Evolutionary conservation across 805 yeast genomes (phyloP).

Genomic region (Myxozyma geophila): DNA sequence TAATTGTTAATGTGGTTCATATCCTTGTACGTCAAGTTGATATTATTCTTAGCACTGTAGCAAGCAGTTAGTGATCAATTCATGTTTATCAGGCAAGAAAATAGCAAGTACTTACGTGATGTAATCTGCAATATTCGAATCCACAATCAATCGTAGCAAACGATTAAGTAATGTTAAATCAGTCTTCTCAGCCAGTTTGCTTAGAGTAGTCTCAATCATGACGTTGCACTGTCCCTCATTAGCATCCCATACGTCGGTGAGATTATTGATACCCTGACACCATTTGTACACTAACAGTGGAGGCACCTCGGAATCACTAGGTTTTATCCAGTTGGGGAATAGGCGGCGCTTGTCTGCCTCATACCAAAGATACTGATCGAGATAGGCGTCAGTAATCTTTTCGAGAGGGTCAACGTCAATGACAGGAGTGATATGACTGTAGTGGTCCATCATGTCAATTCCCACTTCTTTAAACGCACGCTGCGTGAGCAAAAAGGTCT

Average conservation of each 20-base stretch:
- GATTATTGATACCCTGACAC: slow-evolving; percentile 87
- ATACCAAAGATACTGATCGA: slow-evolving; percentile 95
- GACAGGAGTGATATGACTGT: slow-evolving; percentile 81
- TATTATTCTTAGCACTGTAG: slow-evolving; percentile 77
- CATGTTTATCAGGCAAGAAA: background rate
- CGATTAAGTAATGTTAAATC: slow-evolving; percentile 88
- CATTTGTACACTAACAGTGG: slow-evolving; percentile 90
- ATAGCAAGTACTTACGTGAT: slow-evolving; percentile 47
- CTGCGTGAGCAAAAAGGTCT: slow-evolving; percentile 80
- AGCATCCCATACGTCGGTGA: slow-evolving; percentile 78
- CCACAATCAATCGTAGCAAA: slow-evolving; percentile 76
- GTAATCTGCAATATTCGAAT: slow-evolving; percentile 91
- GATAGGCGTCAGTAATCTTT: slow-evolving; percentile 92
- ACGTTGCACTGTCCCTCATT: slow-evolving; percentile 77
- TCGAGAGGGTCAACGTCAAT: slow-evolving; percentile 89
- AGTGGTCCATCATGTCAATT: slow-evolving; percentile 88
- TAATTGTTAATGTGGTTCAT: slow-evolving; percentile 91
- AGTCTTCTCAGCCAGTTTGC: slow-evolving; percentile 77
- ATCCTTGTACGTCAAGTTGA: slow-evolving; percentile 81
- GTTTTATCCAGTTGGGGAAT: slow-evolving; percentile 96
- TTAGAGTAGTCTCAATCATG: slow-evolving; percentile 75
- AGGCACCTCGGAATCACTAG: slow-evolving; percentile 91
- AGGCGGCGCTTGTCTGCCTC: slow-evolving; percentile 85
- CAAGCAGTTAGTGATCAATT: slow-evolving; percentile 37
- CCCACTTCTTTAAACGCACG: slow-evolving; percentile 89